Evolutionary conservation across 2,329 filamentous ascomycete species (phyloP), one percentile per base, ranked within the genome.

Genomic region (Fusarium multiceps): DNA sequence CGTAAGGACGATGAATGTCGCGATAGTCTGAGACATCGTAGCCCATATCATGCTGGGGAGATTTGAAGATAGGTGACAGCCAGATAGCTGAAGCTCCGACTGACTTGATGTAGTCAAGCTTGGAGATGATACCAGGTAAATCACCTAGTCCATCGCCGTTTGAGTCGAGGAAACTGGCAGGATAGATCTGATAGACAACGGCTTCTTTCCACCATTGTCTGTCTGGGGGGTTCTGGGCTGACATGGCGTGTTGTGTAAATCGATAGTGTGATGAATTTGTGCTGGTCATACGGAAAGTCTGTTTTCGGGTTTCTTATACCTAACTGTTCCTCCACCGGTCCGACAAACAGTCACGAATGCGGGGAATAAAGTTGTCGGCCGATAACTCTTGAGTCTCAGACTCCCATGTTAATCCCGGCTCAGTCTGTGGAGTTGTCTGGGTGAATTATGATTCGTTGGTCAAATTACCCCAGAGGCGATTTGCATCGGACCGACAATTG

Each of bases 21-120:
- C 72, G 61, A 63, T 92, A 92, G 74, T 92, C 85, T 1, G 84
- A 84, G 42, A 91, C 85, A 71, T 90, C 89, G 73, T 91, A 91
- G 4, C 88, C 89, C 87, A 90, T 89, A 57, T 91, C 89, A 43
- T 85, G 76, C 63, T 88, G 85, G 0, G 88, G 88, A 32, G 71
- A 74, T 23, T 78, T 73, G 45, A 73, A 79, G 43, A 77, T 76
- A 4, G 75, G 75, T 0, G 75, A 75, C 0, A 75, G 18, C 74
- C 74, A 75, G 23, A 75, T 71, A 6, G 69, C 63, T 0, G 55
- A 60, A 1, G 63, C 70, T 8, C 72, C 71, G 0, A 74, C 48
- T 2, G 63, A 75, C 18, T 78, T 55, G 28, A 75, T 71, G 37
- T 76, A 76, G 25, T 76, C 74, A 16, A 76, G 67, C 37, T 75